These are phyloP conservation scores for Aspergillus texensis DNA, from an alignment of 2,329 filamentous ascomycete genomes.

Conservation along the genomic window DNA sequence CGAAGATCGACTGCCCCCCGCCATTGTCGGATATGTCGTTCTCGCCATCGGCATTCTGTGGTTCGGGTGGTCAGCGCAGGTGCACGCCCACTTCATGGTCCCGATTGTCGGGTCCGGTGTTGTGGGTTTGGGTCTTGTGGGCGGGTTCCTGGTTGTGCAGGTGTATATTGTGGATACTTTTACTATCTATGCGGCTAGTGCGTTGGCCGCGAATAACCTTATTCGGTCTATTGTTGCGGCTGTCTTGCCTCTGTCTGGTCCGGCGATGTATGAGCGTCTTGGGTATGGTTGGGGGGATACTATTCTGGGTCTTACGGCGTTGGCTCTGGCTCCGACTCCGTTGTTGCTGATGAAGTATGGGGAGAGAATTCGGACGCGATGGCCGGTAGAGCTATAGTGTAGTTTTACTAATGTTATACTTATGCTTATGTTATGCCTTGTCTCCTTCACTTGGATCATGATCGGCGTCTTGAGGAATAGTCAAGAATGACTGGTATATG, in stretches of 20 bases:
- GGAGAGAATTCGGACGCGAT: neutral
- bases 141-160: slow-evolving; percentile 5
- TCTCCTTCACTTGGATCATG: neutral
- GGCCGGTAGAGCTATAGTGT: neutral
- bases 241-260: slow-evolving; percentile 44
- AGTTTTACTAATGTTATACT: neutral
- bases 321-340: slow-evolving; percentile 37
- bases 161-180: slow-evolving; percentile 23
- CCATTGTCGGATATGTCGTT: neutral
- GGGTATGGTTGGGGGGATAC: slow-evolving; percentile 47
- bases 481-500: too few relatives aligned
- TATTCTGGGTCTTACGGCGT: slow-evolving; percentile 21
- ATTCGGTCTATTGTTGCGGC: slow-evolving; percentile 42
- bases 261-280: slow-evolving; percentile 38
- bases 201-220: slow-evolving; percentile 17
- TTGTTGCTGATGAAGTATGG: slow-evolving; percentile 24
- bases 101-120: slow-evolving; percentile 26
- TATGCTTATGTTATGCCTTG: neutral
- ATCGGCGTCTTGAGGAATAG: too few relatives aligned
- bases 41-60: slow-evolving; percentile 11
- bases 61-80: slow-evolving; percentile 27
- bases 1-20: slow-evolving; percentile 9
- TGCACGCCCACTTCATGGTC: slow-evolving; percentile 24
- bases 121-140: slow-evolving; percentile 26
- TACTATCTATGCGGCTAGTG: slow-evolving; percentile 18